Evolutionary conservation across 768 basidiomycete species (phyloP).

Genomic region (Kwoniella pini): DNA sequence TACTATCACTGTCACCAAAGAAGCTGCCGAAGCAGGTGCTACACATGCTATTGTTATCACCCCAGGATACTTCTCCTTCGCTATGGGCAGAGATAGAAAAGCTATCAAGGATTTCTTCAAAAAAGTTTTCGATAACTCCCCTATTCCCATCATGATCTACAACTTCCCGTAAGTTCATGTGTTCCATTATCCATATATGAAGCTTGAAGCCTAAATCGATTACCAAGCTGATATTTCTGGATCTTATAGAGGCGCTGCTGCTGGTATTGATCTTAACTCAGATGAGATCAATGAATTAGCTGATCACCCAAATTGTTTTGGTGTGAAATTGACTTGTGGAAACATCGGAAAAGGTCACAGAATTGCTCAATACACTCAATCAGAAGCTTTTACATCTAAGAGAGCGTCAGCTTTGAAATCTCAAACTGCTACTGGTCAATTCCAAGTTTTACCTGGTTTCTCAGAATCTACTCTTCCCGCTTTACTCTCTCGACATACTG

Average conservation of each 20-base stretch:
- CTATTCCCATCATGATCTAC: slow-evolving; percentile 71
- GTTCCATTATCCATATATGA: neutral
- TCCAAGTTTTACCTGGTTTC: slow-evolving; percentile 69
- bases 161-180: slow-evolving; percentile 70
- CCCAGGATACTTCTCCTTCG: slow-evolving; percentile 60
- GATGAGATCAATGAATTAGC: slow-evolving; percentile 71
- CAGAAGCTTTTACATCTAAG: slow-evolving; percentile 46
- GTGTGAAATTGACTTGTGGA: slow-evolving; percentile 78
- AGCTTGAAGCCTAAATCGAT: neutral
- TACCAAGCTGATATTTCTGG: slow-evolving; percentile 1
- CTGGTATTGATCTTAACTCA: slow-evolving; percentile 81
- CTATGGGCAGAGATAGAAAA: slow-evolving; percentile 59
- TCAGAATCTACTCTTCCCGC: slow-evolving; percentile 68
- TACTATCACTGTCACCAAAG: slow-evolving; percentile 67
- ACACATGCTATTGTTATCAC: slow-evolving; percentile 68
- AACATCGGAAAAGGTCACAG: slow-evolving; percentile 81
- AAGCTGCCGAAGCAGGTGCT: slow-evolving; percentile 81
- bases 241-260: slow-evolving; percentile 48
- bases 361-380: slow-evolving; percentile 62
- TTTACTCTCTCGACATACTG: slow-evolving; percentile 65
- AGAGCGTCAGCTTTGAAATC: slow-evolving; percentile 60
- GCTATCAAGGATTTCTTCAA: slow-evolving; percentile 50
- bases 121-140: slow-evolving; percentile 60
- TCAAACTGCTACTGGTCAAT: slow-evolving; percentile 39
- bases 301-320: slow-evolving; percentile 79